Evolutionary conservation across 2,329 filamentous ascomycete species (phyloP).

Genomic region (Emmonsiellopsis sp.): DNA sequence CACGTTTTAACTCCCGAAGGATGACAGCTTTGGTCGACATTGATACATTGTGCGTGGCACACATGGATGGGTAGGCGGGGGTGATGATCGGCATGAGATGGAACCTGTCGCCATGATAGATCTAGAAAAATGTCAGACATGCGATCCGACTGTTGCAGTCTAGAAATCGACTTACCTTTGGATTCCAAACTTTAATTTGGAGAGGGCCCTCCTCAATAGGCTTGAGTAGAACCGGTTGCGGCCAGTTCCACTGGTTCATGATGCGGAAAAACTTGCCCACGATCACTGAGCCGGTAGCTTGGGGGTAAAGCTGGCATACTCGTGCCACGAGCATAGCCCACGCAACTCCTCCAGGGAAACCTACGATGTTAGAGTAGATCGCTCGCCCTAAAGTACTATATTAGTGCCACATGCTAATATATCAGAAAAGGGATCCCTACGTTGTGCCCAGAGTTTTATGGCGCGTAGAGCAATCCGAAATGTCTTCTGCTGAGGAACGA

Average conservation of each 20-base stretch:
- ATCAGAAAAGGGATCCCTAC: conserved; percentile 23
- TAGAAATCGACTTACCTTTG: conserved; percentile 51
- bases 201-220: conserved; percentile 73
- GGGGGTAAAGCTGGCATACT: conserved; percentile 92
- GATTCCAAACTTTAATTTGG: conserved; percentile 88
- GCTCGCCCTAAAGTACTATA: conserved; percentile 50
- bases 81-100: conserved; percentile 99
- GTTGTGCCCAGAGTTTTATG: conserved; percentile 93
- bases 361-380: conserved; percentile 93
- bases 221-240: conserved; percentile 84
- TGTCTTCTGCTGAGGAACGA: conserved; percentile 81
- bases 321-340: conserved; percentile 97
- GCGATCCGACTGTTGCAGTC: neutral
- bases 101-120: conserved; percentile 70
- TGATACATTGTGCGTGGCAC: conserved; percentile 89
- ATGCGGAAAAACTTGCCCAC: conserved; percentile 92
- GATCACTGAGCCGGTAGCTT: conserved; percentile 78
- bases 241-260: conserved; percentile 88
- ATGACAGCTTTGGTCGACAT: conserved; percentile 78
- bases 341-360: conserved; percentile 91
- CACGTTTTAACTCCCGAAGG: conserved; percentile 70
- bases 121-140: conserved; percentile 29
- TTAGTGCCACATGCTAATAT: neutral
- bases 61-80: conserved; percentile 95
- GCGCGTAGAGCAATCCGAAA: conserved; percentile 84